These are phyloP conservation scores for Baorangia bicolor DNA, from an alignment of 768 basidiomycete genomes.

Conservation along the genomic window DNA sequence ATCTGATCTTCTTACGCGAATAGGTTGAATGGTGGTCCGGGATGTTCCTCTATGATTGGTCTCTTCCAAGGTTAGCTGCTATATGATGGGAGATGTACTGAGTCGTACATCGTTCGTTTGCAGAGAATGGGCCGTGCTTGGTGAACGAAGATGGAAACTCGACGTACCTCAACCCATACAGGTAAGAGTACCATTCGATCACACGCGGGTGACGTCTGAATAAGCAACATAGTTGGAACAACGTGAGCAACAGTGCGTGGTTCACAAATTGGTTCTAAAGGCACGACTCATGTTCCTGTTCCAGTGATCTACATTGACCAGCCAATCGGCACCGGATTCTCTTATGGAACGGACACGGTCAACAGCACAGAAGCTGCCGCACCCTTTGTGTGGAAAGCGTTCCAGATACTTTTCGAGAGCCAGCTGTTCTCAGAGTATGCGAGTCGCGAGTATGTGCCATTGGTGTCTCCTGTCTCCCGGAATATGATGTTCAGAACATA, in stretches of 20 bases:
- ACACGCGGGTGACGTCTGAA: not conserved
- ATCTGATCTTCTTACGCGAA: not conserved
- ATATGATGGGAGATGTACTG: not conserved
- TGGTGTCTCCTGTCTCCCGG: not conserved
- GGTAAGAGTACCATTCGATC: conserved; percentile 32
- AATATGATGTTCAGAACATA: not conserved
- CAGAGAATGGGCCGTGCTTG: conserved; percentile 64
- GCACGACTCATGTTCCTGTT: not conserved
- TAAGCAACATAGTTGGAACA: conserved; percentile 56
- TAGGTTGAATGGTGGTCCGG: conserved; percentile 63
- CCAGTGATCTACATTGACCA: conserved; percentile 72
- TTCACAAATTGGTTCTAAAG: not conserved
- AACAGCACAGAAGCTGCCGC: conserved; percentile 53
- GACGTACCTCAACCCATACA: conserved; percentile 59
- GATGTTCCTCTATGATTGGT: conserved; percentile 63
- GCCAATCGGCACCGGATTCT: conserved; percentile 66
- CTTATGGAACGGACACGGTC: conserved; percentile 54
- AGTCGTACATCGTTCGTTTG: not conserved
- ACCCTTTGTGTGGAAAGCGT: conserved; percentile 57
- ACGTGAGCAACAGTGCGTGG: conserved; percentile 57
- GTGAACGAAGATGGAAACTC: conserved; percentile 54
- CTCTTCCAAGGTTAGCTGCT: conserved; percentile 54
- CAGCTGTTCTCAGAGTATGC: conserved; percentile 48
- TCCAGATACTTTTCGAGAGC: conserved; percentile 64
- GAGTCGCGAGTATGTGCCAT: conserved; percentile 48